Conservation (phyloP, 352 stramenopile species). For the Pythium scleroteichum region DNA sequence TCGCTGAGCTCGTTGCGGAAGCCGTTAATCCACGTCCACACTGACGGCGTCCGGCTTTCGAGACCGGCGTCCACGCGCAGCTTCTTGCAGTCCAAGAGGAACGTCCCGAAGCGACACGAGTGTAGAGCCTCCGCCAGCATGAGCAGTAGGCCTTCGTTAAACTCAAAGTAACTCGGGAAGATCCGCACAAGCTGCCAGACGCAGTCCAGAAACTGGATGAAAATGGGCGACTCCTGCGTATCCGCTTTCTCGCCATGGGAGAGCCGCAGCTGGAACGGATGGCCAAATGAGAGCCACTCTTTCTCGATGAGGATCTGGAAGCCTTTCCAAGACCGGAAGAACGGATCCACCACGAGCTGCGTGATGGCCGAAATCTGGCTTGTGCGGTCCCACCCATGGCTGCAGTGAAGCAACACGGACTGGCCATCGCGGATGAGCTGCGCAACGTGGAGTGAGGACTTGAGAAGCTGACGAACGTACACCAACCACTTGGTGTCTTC, state of each 20-base stretch:
- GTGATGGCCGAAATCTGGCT: constrained; percentile 86
- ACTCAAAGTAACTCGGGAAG: constrained; percentile 97
- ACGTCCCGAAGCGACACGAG: constrained; percentile 97
- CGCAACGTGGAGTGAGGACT: constrained; percentile 90
- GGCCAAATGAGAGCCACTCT: constrained; percentile 81
- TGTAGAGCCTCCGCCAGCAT: constrained; percentile 95
- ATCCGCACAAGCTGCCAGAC: constrained; percentile 88
- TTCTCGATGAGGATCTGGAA: constrained; percentile 87
- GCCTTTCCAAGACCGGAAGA: constrained; percentile 74
- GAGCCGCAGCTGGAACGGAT: constrained; percentile 79
- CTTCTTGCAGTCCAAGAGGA: constrained; percentile 96
- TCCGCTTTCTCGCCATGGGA: constrained; percentile 79
- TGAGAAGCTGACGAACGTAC: constrained; percentile 94
- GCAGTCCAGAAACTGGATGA: constrained; percentile 86
- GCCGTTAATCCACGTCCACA: constrained; percentile 86
- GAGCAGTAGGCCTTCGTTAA: constrained; percentile 93
- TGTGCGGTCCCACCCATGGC: constrained; percentile 87
- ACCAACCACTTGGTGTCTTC: constrained; percentile 98
- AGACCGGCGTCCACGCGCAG: constrained; percentile 59
- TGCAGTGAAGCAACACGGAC: constrained; percentile 83
- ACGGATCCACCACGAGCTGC: constrained; percentile 76
- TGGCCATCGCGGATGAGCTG: constrained; percentile 89
- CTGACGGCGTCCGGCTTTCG: constrained; percentile 60
- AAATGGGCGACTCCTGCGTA: constrained; percentile 82
- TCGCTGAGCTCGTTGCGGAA: constrained; percentile 66